Base-by-base conservation (phyloP, 345 rosid genomes). In the Eucalyptus cloeziana region DNA sequence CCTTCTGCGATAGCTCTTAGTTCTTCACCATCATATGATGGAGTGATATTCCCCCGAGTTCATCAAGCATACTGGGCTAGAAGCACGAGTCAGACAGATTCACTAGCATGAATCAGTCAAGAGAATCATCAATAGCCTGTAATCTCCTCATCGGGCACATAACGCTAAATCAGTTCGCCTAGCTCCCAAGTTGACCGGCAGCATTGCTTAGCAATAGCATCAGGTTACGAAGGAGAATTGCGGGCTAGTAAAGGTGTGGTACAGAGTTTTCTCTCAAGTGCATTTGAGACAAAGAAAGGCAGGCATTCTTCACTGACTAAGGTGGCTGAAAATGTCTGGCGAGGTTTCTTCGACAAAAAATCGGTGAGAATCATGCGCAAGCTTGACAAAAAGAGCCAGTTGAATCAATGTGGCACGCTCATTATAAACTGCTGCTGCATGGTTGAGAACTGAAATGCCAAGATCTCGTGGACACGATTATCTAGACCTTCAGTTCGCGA, bases 401-500 rank as follows among this genome's bases (percentile, higher is more conserved):
- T 27, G 40, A 7, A 67, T 54, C 21, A 22, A 14, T 13, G 49
- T 86, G 17, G 21, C 71, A 4, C 76, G 33, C 31, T 51, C 45
- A 13, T 37, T 54, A 31, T 67, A 31, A 31, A 67, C 43, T 31
- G 79, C 79, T 67, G 22, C 43, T 16, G 43, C 79, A 67, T 8
- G 79, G 79, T 50, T 31, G 60, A 17, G 30, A 56, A 49, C 44
- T 40, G 62, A 81, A 87, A 58, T 51, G 83, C 80, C 89, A 92
- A 94, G 95, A 96, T 95, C 93, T 95, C 81, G 5, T 9, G 81
- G 81, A 37, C 81, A 19, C 25, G 81, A 71, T 33, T 91, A 88
- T 91, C 91, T 90, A 58, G 69, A 62, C 33, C 33, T 49, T 87
- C 49, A 37, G 6, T 67, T 31, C 2, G 22, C 22, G 43, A 67